A percentile compares a stretch with the other conserved stretches of the same genome.
Evolutionary conservation across 2,329 filamentous ascomycete genomes (phyloP).

Genomic region (Fusarium secorum): DNA sequence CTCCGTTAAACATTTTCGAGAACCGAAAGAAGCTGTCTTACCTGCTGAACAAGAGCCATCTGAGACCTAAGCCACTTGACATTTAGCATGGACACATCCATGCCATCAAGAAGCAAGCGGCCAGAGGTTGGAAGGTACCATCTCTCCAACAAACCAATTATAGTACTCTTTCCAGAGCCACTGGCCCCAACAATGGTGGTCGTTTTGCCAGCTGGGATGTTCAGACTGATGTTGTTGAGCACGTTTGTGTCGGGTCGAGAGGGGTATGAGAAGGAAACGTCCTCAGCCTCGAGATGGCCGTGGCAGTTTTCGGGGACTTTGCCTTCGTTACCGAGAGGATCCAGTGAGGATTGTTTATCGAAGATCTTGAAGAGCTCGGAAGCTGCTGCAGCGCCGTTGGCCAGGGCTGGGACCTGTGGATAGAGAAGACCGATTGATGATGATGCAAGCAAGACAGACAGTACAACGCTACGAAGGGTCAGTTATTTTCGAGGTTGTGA

Average conservation of each 20-base stretch:
- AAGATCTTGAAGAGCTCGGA: slow-evolving; percentile 24
- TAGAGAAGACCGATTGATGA: slow-evolving; percentile 10
- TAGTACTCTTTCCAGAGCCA: slow-evolving; percentile 74
- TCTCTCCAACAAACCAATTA: slow-evolving; percentile 70
- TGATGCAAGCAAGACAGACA: slow-evolving; percentile 27
- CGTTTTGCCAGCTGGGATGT: slow-evolving; percentile 65
- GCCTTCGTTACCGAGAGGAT: slow-evolving; percentile 10
- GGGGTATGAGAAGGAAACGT: slow-evolving; percentile 73
- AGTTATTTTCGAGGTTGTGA: rapidly evolving
- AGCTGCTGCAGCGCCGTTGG: slow-evolving; percentile 26
- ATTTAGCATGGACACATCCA: slow-evolving; percentile 50
- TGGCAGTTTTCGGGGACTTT: slow-evolving; percentile 12
- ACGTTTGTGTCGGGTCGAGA: slow-evolving; percentile 65
- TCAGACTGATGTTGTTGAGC: slow-evolving; percentile 61
- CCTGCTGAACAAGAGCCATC: slow-evolving; percentile 52
- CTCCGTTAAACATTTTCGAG: background rate
- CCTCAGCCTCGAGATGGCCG: slow-evolving; percentile 58
- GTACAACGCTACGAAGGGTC: background rate
- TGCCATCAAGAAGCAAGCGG: slow-evolving; percentile 49
- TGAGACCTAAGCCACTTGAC: slow-evolving; percentile 57
- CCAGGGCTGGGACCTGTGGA: slow-evolving; percentile 21
- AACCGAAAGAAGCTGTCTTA: background rate
- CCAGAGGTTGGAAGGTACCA: slow-evolving; percentile 62
- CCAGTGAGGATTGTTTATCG: slow-evolving; percentile 20
- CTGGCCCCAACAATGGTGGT: slow-evolving; percentile 76